These are phyloP conservation scores for Tuber microsphaerosporum DNA, from an alignment of 495 filamentous ascomycete genomes.

Conservation along the genomic window DNA sequence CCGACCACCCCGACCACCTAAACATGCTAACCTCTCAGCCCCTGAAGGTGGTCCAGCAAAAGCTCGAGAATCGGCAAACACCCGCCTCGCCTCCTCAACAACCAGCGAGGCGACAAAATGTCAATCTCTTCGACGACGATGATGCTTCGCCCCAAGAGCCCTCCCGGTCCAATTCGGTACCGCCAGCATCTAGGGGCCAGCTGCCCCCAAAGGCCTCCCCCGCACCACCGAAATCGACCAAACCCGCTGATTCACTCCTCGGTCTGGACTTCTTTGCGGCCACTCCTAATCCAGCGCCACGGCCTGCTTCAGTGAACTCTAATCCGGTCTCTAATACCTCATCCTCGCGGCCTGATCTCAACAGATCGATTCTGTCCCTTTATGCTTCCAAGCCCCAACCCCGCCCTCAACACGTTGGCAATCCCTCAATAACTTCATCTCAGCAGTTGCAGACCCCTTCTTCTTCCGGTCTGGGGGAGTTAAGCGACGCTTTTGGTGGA, in stretches of 20 bases:
- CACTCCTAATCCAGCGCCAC: constrained; percentile 54
- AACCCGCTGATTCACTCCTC: constrained; percentile 75
- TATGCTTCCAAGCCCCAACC: constrained; percentile 77
- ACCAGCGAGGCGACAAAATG: constrained; percentile 38
- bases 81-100: constrained; percentile 44
- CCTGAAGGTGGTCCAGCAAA: constrained; percentile 65
- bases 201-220: constrained; percentile 59
- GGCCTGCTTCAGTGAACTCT: constrained; percentile 49
- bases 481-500: constrained; percentile 82
- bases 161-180: constrained; percentile 56
- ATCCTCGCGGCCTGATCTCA: constrained; percentile 78
- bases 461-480: constrained; percentile 57
- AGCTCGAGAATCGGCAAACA: constrained; percentile 51
- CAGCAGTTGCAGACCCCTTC: constrained; percentile 45
- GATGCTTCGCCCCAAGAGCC: constrained; percentile 42
- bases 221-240: constrained; percentile 60
- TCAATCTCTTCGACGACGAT: constrained; percentile 59
- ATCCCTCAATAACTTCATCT: constrained; percentile 34
- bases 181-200: constrained; percentile 60
- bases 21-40: constrained; percentile 45
- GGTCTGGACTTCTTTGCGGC: constrained; percentile 86
- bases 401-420: constrained; percentile 48
- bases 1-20: constrained; percentile 2
- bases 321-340: constrained; percentile 33
- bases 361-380: constrained; percentile 91